Evolutionary conservation across 2,329 filamentous ascomycete species (phyloP).

Genomic region (Cryphonectria japonica): DNA sequence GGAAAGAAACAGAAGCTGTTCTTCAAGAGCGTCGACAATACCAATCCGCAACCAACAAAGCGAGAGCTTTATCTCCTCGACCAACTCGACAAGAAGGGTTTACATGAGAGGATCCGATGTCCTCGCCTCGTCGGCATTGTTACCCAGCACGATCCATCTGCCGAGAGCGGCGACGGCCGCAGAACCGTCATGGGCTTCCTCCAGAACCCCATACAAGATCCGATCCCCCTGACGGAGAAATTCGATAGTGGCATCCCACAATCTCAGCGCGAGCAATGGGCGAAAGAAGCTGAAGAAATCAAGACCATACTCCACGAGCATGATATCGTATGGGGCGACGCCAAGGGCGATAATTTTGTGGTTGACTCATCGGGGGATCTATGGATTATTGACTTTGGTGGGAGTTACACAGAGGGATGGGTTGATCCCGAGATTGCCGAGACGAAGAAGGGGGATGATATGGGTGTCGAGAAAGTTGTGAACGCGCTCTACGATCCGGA

Average conservation of each 20-base stretch:
- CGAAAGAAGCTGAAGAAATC: conserved; percentile 8
- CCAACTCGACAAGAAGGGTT: conserved; percentile 9
- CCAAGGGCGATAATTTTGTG: conserved; percentile 38
- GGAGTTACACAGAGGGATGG: conserved; percentile 38
- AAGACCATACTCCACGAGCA: conserved; percentile 10
- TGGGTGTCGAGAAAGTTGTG: conserved; percentile 21
- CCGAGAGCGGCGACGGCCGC: neutral
- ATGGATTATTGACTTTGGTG: conserved; percentile 40
- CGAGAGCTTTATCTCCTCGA: conserved; percentile 12
- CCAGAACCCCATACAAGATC: conserved; percentile 14
- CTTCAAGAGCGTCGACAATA: conserved; percentile 21
- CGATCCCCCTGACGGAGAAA: conserved; percentile 14
- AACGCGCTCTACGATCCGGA: conserved; percentile 18
- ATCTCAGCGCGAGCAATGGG: conserved; percentile 15
- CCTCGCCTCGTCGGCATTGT: conserved; percentile 17
- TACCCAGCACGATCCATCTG: neutral
- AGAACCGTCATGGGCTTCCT: conserved; percentile 22
- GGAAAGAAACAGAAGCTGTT: conserved; percentile 5
- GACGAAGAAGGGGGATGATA: conserved; percentile 18
- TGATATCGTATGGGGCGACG: conserved; percentile 38
- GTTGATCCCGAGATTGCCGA: conserved; percentile 29
- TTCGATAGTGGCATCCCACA: conserved; percentile 13
- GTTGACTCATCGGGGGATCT: conserved; percentile 36
- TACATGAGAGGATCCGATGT: conserved; percentile 2
- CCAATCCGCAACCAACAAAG: conserved; percentile 19